Evolutionary conservation across 2,329 filamentous ascomycete species (phyloP), one percentile per base, ranked within the genome.

Genomic region (Arthrobotrys musiformis): DNA sequence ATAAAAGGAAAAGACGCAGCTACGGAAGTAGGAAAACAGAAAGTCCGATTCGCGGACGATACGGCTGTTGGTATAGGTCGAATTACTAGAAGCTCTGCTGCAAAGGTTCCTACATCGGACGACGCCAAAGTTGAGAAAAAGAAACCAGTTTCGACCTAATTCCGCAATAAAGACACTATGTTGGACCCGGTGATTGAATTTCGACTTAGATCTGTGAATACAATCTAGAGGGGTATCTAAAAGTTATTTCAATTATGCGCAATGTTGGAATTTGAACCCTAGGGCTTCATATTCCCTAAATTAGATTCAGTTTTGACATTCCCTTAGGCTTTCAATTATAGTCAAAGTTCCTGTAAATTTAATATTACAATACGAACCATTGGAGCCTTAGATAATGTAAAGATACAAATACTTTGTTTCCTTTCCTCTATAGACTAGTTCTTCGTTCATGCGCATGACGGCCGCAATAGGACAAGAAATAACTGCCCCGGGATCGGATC

Each of bases 81-180:
- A 11, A 33, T 62, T 54, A 61, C 54, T 42, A 42, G 54, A 37
- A 62, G 56, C 17, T 60, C 54, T 15, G 26, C 37, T 3, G 35
- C 63, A 15, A 58, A 40, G 17, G 30, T 8, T 15, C 19, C 33
- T 15, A 33, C 30, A n/a, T 24, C 54, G 1, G 2, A 19, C 15
- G 54, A 58, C 26, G 4, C 7, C 19, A 58, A 58, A n/a, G 17
- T n/a, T 33, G 40, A 37, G 33, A 58, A 58, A 26, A 37, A 37
- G 30, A 58, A 58, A 40, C 30, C 4, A 7, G 26, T 33, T 40
- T 40, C 28, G 4, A 28, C 15, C 4, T 56, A 56, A 22, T 11
- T 22, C 11, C 17, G 13, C n/a, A 26, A 11, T 2, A 24, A 11
- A 26, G 44, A 3, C 8, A 26, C 19, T 4, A 24, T 5, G 24